Conservation (phyloP, 2,329 filamentous ascomycete species). For the Periglandula ipomoeae region DNA sequence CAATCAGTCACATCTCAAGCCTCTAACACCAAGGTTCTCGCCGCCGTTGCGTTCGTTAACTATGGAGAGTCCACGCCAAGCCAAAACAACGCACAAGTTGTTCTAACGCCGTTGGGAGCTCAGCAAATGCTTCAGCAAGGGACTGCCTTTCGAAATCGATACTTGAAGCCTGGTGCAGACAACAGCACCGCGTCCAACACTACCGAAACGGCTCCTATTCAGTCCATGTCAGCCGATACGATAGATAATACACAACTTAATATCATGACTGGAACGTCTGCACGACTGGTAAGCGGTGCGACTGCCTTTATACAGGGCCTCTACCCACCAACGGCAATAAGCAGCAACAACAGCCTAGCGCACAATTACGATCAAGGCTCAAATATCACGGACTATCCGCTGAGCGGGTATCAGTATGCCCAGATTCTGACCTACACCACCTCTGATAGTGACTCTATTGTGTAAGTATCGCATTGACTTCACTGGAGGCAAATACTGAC, state of each 20-base stretch:
- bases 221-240: slow-evolving; percentile 30
- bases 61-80: slow-evolving; percentile 46
- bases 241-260: slow-evolving; percentile 40
- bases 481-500: too few relatives aligned
- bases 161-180: slow-evolving; percentile 24
- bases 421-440: slow-evolving; percentile 46
- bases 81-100: slow-evolving; percentile 16
- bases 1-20: background rate
- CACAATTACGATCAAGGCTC: slow-evolving; percentile 26
- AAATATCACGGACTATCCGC: slow-evolving; percentile 51
- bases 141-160: slow-evolving; percentile 37
- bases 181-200: slow-evolving; percentile 17
- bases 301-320: slow-evolving; percentile 75
- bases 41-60: slow-evolving; percentile 37
- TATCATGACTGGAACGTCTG: slow-evolving; percentile 30
- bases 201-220: slow-evolving; percentile 26
- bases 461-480: slow-evolving; percentile 26
- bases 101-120: slow-evolving; percentile 44
- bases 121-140: slow-evolving; percentile 43
- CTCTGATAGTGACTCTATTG: slow-evolving; percentile 34
- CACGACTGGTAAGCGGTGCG: slow-evolving; percentile 55
- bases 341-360: slow-evolving; percentile 29
- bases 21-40: slow-evolving; percentile 35
- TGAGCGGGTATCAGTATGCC: slow-evolving; percentile 76
- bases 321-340: slow-evolving; percentile 55